A percentile compares a stretch with the other conserved stretches of the same genome.
These are phyloP conservation scores for Fusarium nygamai DNA, from an alignment of 2,329 filamentous ascomycete genomes.

Conservation along the genomic window DNA sequence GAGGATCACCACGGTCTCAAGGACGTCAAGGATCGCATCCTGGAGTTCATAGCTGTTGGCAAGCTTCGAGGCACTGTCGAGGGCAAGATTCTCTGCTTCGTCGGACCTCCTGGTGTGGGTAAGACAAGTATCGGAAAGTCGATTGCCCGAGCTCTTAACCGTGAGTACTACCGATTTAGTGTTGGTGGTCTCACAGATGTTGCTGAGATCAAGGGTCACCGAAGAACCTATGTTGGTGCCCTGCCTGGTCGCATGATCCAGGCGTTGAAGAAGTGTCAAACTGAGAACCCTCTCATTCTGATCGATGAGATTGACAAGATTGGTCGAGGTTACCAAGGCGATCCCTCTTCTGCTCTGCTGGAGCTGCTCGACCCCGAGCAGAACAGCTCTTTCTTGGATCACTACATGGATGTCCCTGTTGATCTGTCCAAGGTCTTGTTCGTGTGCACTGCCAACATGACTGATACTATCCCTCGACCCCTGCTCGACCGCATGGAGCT, in stretches of 20 bases:
- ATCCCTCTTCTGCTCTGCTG: slow-evolving; percentile 92
- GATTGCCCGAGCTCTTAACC: slow-evolving; percentile 91
- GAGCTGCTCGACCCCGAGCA: slow-evolving; percentile 97
- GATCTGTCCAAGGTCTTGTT: slow-evolving; percentile 98
- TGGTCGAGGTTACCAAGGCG: slow-evolving; percentile 93
- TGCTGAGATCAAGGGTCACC: slow-evolving; percentile 97
- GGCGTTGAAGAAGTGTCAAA: slow-evolving; percentile 98
- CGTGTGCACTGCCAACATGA: slow-evolving; percentile 99
- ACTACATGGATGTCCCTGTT: slow-evolving; percentile 98
- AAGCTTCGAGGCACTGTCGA: slow-evolving; percentile 97
- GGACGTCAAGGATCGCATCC: slow-evolving; percentile 97
- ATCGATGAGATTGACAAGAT: slow-evolving; percentile 99
- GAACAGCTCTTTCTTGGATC: slow-evolving; percentile 95
- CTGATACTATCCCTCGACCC: slow-evolving; percentile 94
- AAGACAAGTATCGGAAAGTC: slow-evolving; percentile 99
- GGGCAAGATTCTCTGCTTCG: slow-evolving; percentile 97
- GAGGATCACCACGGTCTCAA: slow-evolving; percentile 97
- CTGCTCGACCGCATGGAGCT: slow-evolving; percentile 97
- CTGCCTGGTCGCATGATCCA: slow-evolving; percentile 97
- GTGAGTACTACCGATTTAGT: slow-evolving; percentile 98
- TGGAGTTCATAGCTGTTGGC: slow-evolving; percentile 98
- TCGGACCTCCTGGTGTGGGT: slow-evolving; percentile 95
- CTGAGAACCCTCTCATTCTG: slow-evolving; percentile 94
- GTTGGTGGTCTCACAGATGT: slow-evolving; percentile 97
- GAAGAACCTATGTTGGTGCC: slow-evolving; percentile 95